Evolutionary conservation across 176 grass and related monocot species (phyloP), one percentile per base, ranked within the genome.

Genomic region (Musa itinerans): DNA sequence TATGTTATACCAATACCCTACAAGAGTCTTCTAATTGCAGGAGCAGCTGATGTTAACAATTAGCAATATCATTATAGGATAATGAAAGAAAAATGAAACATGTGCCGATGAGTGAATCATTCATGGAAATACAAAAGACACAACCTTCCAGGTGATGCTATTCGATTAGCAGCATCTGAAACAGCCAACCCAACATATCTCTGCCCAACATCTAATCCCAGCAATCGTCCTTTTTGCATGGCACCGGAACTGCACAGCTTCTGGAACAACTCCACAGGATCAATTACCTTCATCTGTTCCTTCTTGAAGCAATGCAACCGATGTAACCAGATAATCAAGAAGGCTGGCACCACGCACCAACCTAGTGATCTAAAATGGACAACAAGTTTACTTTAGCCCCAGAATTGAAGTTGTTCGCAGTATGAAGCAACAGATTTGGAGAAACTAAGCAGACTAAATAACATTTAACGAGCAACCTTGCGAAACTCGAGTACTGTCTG

Each of bases 201-300:
- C 29, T 84, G 80, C 1, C 93, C 93, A 8, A 96, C 93, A 78
- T 96, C 90, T 63, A 96, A 85, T 78, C 93, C 90, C 13, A 96
- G 86, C 63, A 96, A 81, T 23, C 82, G 83, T 11, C 70, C 11
- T 53, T 83, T 72, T 53, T 81, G 57, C 55, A 51, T 67, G 12
- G 65, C 79, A 63, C 78, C 69, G 0, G 29, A 78, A 54, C 81
- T 79, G 21, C 88, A 75, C 50, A 90, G 81, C 84, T 96, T 89
- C 68, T 76, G 83, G 53, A 96, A 92, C 68, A 96, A 53, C 43
- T 61, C 74, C 50, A 74, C 75, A 10, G 87, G 85, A 74, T 81
- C 86, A 74, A 96, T 52, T 22, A 90, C 52, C 83, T 87, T 92
- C 93, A 96, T 96, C 54, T 71, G 48, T 77, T 68, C 11, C 3